Base-by-base conservation (phyloP, 345 rosid species). In the Citrus unshiu region DNA sequence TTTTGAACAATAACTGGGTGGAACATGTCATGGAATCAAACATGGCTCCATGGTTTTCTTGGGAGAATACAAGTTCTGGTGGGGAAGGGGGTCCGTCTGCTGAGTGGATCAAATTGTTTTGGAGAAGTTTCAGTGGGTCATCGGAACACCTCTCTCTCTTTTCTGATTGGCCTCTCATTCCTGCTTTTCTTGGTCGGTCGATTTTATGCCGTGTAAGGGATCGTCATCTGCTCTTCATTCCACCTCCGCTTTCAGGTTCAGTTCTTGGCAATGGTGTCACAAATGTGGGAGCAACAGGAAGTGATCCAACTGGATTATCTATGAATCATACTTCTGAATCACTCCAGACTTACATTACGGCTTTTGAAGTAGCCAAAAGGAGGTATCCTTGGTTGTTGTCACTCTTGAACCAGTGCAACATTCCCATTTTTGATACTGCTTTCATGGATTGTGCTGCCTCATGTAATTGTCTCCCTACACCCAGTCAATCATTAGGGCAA, bases 151-250 rank as follows among this genome's bases (percentile, higher is more conserved):
- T 93, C 71, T 84, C 88, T 57, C 89, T 91, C 70, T 95, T 93
- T 78, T 86, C 90, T 25, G 97, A 95, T 77, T 95, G 98, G 98
- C 98, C 98, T 49, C 78, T 95, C 72, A 88, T 95, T 87, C 98
- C 98, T 89, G 97, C 97, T 68, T 91, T 93, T 85, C 97, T 93
- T 81, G 98, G 98, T 56, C 87, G 97, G 84, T 90, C 95, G 61
- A 86, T 93, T 72, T 84, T 95, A 68, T 95, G 98, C 84, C 95
- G 98, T 79, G 90, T 93, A 69, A 90, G 89, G 81, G 95, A 91
- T 78, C 81, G 86, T 69, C 92, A 86, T 79, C 87, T 95, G 76
- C 88, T 92, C 70, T 92, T 95, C 68, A 75, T 93, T 87, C 94
- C 98, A 79, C 97, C 98, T 22, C 83, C 83, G 6, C 56, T 80